A percentile compares a stretch with the other conserved stretches of the same genome.
Evolutionary conservation across 768 basidiomycete genomes (phyloP).

Genomic region (Pleurotus tuber-regium): DNA sequence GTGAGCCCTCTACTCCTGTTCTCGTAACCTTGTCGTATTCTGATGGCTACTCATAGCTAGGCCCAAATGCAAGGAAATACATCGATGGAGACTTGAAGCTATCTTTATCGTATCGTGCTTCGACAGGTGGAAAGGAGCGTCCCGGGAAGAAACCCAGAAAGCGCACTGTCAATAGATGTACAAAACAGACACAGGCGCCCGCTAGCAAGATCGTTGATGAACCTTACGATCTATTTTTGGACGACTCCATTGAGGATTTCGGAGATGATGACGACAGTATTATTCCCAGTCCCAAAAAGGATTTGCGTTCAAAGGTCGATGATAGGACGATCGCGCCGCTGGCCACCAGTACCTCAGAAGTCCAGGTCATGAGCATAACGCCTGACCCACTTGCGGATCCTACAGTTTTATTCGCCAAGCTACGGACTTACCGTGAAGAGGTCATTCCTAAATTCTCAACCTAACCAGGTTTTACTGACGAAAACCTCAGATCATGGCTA

Average conservation of each 20-base stretch:
- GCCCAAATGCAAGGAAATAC: slow-evolving; percentile 27
- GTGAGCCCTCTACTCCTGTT: slow-evolving; percentile 26
- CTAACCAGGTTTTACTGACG: neutral
- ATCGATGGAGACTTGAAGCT: slow-evolving; percentile 22
- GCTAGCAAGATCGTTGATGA: slow-evolving; percentile 26
- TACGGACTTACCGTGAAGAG: slow-evolving; percentile 19
- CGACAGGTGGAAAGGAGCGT: slow-evolving; percentile 20
- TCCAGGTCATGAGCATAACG: slow-evolving; percentile 15
- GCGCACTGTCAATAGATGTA: slow-evolving; percentile 19
- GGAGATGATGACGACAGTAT: slow-evolving; percentile 23
- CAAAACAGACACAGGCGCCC: slow-evolving; percentile 19
- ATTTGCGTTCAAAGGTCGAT: too few relatives aligned
- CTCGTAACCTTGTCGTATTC: neutral
- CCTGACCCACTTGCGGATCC: slow-evolving; percentile 17
- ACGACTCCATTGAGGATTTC: slow-evolving; percentile 20
- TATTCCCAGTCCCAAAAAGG: neutral
- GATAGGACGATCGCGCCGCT: too few relatives aligned
- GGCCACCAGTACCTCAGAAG: slow-evolving; percentile 3
- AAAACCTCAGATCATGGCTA: neutral
- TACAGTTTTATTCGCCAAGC: slow-evolving; percentile 22
- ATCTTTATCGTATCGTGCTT: slow-evolving; percentile 21
- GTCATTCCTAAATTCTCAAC: slow-evolving; percentile 15
- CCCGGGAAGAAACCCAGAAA: slow-evolving; percentile 20
- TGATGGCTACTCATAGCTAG: slow-evolving; percentile 26
- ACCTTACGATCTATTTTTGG: slow-evolving; percentile 32